Base-by-base conservation (phyloP, 768 basidiomycete species). In the Phylloporus sp. region DNA sequence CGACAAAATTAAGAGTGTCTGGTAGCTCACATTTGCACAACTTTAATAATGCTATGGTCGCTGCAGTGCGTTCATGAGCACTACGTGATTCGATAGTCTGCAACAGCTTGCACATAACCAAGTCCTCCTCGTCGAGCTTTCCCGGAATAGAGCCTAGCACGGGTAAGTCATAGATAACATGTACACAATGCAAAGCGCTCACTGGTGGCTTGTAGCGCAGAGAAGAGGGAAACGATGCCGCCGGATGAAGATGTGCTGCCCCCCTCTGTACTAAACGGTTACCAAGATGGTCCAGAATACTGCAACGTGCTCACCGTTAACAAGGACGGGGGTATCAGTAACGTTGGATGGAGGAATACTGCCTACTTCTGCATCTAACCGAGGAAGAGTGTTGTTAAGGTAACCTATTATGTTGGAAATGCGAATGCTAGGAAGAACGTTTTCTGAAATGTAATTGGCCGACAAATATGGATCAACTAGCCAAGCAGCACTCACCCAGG, bases 11-110 rank as follows among this genome's bases (percentile, higher is more conserved):
- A 8, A 17, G 26, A 29, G 3, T 7, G 10, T 15, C 34, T 4
- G 9, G 28, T 18, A 17, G 24, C 50, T 41, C 28, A 54, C 50
- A n/a, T 22, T 20, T 26, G 17, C 43, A 53, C 9, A 55, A 13
- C 11, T 55, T 55, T 15, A 53, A n/a, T 23, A 55, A 18, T 6
- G 40, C 34, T 33, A 55, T 39, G 6, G 53, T 55, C 15, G 46
- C 43, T 2, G 6, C 20, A 2, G 22, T 53, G 35, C 53, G 43
- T 13, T 39, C 5, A 18, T 21, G 23, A 17, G 15, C 8, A 35
- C 43, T 3, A 2, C 21, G 7, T 2, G 50, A 53, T 15, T 39
- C 5, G 27, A 42, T 21, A 3, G 53, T 17, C 17, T 0, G 29
- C 8, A 48, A 3, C 9, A 54, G 17, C 22, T 38, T 34, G 21